These are phyloP conservation scores for Davidsoniella eucalypti DNA, from an alignment of 2,329 filamentous ascomycete genomes.

Conservation along the genomic window DNA sequence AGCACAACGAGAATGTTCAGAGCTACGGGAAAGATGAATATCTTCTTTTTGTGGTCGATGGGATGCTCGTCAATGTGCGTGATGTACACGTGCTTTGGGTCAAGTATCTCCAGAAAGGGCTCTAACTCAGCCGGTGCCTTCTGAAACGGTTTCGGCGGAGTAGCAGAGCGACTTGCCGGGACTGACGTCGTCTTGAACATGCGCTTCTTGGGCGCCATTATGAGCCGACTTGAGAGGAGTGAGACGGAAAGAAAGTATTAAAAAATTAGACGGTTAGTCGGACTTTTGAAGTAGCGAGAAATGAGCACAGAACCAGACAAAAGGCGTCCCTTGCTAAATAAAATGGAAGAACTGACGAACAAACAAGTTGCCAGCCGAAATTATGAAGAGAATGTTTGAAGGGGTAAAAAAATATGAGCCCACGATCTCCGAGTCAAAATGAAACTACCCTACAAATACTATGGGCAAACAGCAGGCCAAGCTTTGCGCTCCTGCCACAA, in stretches of 20 bases:
- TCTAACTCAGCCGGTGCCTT: constrained; percentile 44
- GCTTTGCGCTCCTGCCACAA: not conserved
- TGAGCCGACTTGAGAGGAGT: not conserved
- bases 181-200: constrained; percentile 8
- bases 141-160: constrained; percentile 50
- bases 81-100: constrained; percentile 60
- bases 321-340: too few species aligned
- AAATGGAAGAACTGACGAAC: too few species aligned
- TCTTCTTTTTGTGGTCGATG: constrained; percentile 56
- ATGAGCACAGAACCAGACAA: not conserved
- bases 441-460: not conserved
- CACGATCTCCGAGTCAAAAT: too few species aligned
- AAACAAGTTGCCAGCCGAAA: not conserved
- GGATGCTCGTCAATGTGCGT: constrained; percentile 64
- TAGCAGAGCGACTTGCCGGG: constrained; percentile 14
- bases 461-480: not conserved
- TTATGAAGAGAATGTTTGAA: not conserved
- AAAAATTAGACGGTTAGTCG: not conserved
- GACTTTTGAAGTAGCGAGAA: not conserved
- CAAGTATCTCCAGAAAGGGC: constrained; percentile 50
- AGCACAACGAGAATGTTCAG: constrained; percentile 55
- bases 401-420: too few species aligned
- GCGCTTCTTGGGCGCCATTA: constrained; percentile 11
- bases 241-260: not conserved
- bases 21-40: constrained; percentile 62